These are phyloP conservation scores for Dactylellina cionopaga DNA, from an alignment of 2,329 filamentous ascomycete species.

Conservation along the genomic window DNA sequence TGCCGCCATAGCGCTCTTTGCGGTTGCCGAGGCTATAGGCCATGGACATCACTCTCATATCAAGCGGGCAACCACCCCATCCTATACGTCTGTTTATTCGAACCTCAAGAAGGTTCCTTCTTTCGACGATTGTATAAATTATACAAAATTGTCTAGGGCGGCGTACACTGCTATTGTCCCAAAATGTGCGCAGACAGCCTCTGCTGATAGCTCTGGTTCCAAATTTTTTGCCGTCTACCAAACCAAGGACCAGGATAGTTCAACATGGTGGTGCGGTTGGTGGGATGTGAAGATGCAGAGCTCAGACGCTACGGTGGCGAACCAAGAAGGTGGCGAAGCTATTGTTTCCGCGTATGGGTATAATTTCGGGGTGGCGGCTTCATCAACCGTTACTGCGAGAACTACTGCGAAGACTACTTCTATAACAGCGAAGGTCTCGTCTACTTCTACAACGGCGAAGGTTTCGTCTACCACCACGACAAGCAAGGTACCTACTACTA, in stretches of 20 bases:
- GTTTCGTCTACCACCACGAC: not conserved
- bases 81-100: constrained; percentile 15
- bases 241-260: constrained; percentile 1
- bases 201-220: not conserved
- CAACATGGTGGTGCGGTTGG: constrained; percentile 36
- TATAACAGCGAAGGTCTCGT: not conserved
- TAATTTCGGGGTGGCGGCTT: constrained; percentile 4
- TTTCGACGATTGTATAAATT: constrained; percentile 36
- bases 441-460: not conserved
- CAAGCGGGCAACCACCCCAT: constrained; percentile 5
- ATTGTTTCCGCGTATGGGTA: constrained; percentile 26
- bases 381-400: not conserved
- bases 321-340: constrained; percentile 10
- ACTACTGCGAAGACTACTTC: constrained; percentile 2
- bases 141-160: not conserved
- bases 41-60: constrained; percentile 14
- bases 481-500: not conserved
- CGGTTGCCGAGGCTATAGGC: not conserved
- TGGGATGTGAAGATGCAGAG: constrained; percentile 3
- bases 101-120: constrained; percentile 19
- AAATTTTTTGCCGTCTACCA: constrained; percentile 30
- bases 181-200: constrained; percentile 4
- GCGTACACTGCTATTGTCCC: not conserved
- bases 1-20: not conserved
- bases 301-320: constrained; percentile 3